Evolutionary conservation across 208 protist species (phyloP).

Genomic region (Acanthamoeba healyi): DNA sequence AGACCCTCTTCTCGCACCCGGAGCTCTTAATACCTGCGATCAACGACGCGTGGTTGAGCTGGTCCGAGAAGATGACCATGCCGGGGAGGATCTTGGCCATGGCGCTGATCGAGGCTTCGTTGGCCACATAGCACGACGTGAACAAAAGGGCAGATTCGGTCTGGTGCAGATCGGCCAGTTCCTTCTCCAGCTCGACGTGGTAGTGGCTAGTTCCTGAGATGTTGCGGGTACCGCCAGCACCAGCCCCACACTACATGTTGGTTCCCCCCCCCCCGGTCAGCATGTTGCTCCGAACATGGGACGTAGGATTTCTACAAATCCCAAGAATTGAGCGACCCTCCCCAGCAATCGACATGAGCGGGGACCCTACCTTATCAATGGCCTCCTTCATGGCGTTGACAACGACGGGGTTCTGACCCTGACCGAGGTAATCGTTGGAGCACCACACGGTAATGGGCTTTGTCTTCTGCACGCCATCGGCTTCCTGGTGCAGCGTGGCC

Average conservation of each 20-base stretch:
- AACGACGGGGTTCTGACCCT: conserved; percentile 91
- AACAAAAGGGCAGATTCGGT: conserved; percentile 97
- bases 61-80: conserved; percentile 94
- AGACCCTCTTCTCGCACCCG: conserved; percentile 93
- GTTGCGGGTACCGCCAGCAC: conserved; percentile 93
- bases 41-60: conserved; percentile 98
- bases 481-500: conserved; percentile 50
- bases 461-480: conserved; percentile 35
- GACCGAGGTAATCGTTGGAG: conserved; percentile 94
- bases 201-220: conserved; percentile 91
- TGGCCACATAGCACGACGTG: conserved; percentile 95
- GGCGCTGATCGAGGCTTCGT: conserved; percentile 93
- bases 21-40: conserved; percentile 96
- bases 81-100: conserved; percentile 88
- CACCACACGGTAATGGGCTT: conserved; percentile 92
- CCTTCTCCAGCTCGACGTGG: conserved; percentile 93
- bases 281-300: too few species aligned
- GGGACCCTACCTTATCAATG: conserved; percentile 78
- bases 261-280: too few species aligned
- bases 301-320: too few species aligned
- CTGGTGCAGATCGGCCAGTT: conserved; percentile 94
- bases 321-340: too few species aligned
- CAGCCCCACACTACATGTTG: conserved; percentile 86
- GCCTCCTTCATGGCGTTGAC: conserved; percentile 86
- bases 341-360: too few species aligned